Conservation (phyloP, 1,284 basidiomycete species). For the Cryptococcus wingfieldii region DNA sequence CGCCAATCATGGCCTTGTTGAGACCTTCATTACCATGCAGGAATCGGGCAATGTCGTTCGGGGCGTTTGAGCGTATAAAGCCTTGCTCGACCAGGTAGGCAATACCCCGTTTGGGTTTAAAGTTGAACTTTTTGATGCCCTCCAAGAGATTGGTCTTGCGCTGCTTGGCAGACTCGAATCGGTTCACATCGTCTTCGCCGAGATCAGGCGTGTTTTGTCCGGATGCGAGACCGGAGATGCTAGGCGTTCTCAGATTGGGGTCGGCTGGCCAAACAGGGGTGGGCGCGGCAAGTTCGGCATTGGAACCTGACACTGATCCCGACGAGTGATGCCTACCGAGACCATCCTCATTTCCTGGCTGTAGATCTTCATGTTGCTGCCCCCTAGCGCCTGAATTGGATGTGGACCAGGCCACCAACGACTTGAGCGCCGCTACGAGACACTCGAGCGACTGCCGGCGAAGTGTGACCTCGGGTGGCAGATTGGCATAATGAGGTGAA, state of each 20-base stretch:
- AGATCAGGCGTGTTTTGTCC: constrained; percentile 66
- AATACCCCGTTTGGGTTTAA: constrained; percentile 93
- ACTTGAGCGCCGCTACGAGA: constrained; percentile 77
- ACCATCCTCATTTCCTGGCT: constrained; percentile 21
- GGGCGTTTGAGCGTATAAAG: constrained; percentile 72
- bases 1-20: constrained; percentile 93
- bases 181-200: constrained; percentile 74
- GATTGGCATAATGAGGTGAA: constrained; percentile 57
- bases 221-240: constrained; percentile 21
- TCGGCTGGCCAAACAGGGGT: constrained; percentile 31
- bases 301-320: constrained; percentile 29
- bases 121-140: constrained; percentile 97
- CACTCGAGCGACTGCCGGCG: constrained; percentile 85
- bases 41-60: constrained; percentile 81
- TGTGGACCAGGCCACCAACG: constrained; percentile 85
- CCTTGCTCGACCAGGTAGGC: constrained; percentile 84
- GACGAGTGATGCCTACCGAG: constrained; percentile 19
- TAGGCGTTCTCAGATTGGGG: constrained; percentile 8
- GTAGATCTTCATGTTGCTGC: not conserved
- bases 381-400: constrained; percentile 5
- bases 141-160: constrained; percentile 94
- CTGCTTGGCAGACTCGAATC: constrained; percentile 94
- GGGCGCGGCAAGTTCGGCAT: constrained; percentile 27
- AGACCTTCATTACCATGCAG: constrained; percentile 86
- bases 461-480: constrained; percentile 73